Percentiles rank a stretch among this genome's conserved stretches.
Conservation (phyloP, 257 asterid genomes). For the Solanum chiquidenum region DNA sequence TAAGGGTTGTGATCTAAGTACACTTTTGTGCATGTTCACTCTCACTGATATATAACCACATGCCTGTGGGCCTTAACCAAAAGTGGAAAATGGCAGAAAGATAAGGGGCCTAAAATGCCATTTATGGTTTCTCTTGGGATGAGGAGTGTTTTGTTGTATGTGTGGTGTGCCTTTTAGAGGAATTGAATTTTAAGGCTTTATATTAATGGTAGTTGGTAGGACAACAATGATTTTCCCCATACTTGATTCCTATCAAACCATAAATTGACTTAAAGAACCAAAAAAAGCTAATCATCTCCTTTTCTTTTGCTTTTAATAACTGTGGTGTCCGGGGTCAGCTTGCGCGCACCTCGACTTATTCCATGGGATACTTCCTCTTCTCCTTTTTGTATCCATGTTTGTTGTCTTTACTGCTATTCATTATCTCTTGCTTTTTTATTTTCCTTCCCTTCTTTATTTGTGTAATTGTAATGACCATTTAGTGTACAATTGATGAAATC, state of each 20-base stretch:
- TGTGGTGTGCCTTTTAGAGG: conserved; percentile 1
- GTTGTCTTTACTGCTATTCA: conserved; percentile 3
- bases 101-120: conserved; percentile 21
- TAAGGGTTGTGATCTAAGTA: neutral
- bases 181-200: conserved; percentile 18
- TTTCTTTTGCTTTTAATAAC: neutral
- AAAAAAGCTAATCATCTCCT: conserved; percentile 20
- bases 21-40: neutral
- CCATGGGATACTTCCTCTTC: neutral
- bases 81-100: conserved; percentile 23
- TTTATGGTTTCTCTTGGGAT: conserved; percentile 8
- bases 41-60: conserved; percentile 23
- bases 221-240: conserved; percentile 50
- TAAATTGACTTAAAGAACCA: conserved; percentile 15
- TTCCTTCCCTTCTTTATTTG: neutral
- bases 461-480: neutral
- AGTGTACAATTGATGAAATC: neutral
- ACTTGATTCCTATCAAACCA: conserved; percentile 34
- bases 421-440: neutral
- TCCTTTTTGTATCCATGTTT: conserved; percentile 4
- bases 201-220: conserved; percentile 58
- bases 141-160: conserved; percentile 34
- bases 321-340: neutral
- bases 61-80: conserved; percentile 24
- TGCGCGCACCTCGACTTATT: neutral